Conservation (phyloP, 495 filamentous ascomycete species). For the Podospora australis region DNA sequence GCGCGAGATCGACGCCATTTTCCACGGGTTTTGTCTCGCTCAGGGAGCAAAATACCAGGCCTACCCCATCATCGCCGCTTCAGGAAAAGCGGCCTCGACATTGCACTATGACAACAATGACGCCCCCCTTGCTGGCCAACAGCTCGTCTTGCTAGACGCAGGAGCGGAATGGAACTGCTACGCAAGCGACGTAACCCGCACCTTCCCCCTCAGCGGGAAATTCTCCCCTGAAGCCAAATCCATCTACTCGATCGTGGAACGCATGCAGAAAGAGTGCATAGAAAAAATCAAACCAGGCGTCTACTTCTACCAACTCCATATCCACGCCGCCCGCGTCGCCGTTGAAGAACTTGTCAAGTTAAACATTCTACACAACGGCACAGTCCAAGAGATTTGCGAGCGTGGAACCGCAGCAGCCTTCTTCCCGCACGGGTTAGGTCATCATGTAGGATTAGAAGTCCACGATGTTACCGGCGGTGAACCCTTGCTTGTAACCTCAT, state of each 20-base stretch:
- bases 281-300: slow-evolving; percentile 56
- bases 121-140: slow-evolving; percentile 55
- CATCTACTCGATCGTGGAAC: slow-evolving; percentile 70
- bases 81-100: slow-evolving; percentile 68
- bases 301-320: slow-evolving; percentile 59
- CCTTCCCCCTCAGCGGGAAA: slow-evolving; percentile 62
- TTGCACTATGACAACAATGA: slow-evolving; percentile 85
- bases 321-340: slow-evolving; percentile 65
- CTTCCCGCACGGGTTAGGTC: slow-evolving; percentile 86
- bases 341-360: slow-evolving; percentile 62
- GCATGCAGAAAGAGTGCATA: slow-evolving; percentile 80
- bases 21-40: slow-evolving; percentile 61
- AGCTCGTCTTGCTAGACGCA: slow-evolving; percentile 77
- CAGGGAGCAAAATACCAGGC: slow-evolving; percentile 69
- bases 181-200: slow-evolving; percentile 84
- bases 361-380: slow-evolving; percentile 57
- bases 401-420: slow-evolving; percentile 70
- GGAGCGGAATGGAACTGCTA: slow-evolving; percentile 83
- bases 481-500: slow-evolving; percentile 23
- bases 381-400: slow-evolving; percentile 54
- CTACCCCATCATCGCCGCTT: slow-evolving; percentile 79
- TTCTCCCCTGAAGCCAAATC: slow-evolving; percentile 61
- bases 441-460: slow-evolving; percentile 85
- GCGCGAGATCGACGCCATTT: slow-evolving; percentile 73
- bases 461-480: slow-evolving; percentile 60